Base-by-base conservation (phyloP, 345 rosid genomes). In the Syzygium grande region DNA sequence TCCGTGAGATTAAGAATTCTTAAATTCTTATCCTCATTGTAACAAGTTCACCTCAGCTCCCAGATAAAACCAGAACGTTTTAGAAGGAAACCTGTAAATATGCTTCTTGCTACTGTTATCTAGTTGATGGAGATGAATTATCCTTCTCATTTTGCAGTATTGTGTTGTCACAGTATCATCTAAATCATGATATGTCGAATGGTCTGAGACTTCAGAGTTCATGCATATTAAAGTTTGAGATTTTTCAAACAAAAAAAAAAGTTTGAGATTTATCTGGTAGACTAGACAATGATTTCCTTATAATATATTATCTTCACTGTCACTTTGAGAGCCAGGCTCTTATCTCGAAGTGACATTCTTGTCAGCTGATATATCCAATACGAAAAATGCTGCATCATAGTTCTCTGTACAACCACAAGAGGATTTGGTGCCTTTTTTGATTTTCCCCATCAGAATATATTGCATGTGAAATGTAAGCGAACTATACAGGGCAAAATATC, bases 401-500 rank as follows among this genome's bases (percentile, higher is more conserved):
- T 73, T 17, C 21, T 65, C 80, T 73, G 80, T 73, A 34, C 14
- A 34, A 34, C 19, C 80, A 34, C 13, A 21, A 34, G 43, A 73
- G 25, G 80, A 65, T 29, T 29, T 1, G 1, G 25, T 68, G 79
- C 25, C 43, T 30, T 68, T 65, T 65, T 34, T 15, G 2, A 16
- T 68, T 68, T 68, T 15, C 38, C 79, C 11, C 79, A 30, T 30
- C 19, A 30, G 23, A 68, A 30, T 38, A 34, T 73, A 17, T 17
- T 73, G 80, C 80, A 34, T 73, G 80, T 73, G 80, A 19, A 68
- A 34, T 34, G 19, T 34, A 5, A 34, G 27, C 0, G 22, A 55
- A 80, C 63, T 16, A 83, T 87, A 88, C 93, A 98, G 98, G 99
- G 99, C 99, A 51, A 98, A 98, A 88, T 98, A 98, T 90, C 99